Conservation (phyloP, 2,329 filamentous ascomycete genomes). For the Aspergillus persii region DNA sequence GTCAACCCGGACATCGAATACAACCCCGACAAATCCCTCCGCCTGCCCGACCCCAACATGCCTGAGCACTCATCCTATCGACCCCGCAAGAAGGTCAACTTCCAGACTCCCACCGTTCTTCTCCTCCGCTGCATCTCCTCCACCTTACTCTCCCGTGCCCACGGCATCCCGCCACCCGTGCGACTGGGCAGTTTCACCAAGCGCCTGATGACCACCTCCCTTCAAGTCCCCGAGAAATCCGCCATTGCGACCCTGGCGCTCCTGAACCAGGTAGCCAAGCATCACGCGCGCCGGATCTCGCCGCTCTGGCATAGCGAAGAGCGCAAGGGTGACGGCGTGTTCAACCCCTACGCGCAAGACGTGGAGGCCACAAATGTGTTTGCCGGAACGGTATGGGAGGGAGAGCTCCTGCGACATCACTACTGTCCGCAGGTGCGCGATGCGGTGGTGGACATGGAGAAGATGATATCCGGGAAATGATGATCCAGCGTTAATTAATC, state of each 20-base stretch:
- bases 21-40: slow-evolving; percentile 67
- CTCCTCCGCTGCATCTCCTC: slow-evolving; percentile 82
- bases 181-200: slow-evolving; percentile 92
- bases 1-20: slow-evolving; percentile 85
- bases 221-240: slow-evolving; percentile 91
- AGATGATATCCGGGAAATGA: slow-evolving; percentile 50
- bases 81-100: slow-evolving; percentile 73
- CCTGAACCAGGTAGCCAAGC: slow-evolving; percentile 73
- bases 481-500: neutral
- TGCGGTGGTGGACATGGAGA: slow-evolving; percentile 67
- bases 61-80: slow-evolving; percentile 41
- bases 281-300: slow-evolving; percentile 76
- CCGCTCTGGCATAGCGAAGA: slow-evolving; percentile 96
- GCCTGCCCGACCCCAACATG: slow-evolving; percentile 64
- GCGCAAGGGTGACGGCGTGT: slow-evolving; percentile 83
- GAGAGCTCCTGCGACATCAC: slow-evolving; percentile 78
- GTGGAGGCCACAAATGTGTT: slow-evolving; percentile 89
- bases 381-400: slow-evolving; percentile 88
- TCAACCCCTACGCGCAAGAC: slow-evolving; percentile 68
- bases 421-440: slow-evolving; percentile 85
- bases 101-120: slow-evolving; percentile 90
- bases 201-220: slow-evolving; percentile 74
- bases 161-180: slow-evolving; percentile 71
- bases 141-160: slow-evolving; percentile 74
- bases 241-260: slow-evolving; percentile 75